phyloP scores from a whole-genome alignment of 108 stramenopile genomes.

The Skeletonema grethae region DNA sequence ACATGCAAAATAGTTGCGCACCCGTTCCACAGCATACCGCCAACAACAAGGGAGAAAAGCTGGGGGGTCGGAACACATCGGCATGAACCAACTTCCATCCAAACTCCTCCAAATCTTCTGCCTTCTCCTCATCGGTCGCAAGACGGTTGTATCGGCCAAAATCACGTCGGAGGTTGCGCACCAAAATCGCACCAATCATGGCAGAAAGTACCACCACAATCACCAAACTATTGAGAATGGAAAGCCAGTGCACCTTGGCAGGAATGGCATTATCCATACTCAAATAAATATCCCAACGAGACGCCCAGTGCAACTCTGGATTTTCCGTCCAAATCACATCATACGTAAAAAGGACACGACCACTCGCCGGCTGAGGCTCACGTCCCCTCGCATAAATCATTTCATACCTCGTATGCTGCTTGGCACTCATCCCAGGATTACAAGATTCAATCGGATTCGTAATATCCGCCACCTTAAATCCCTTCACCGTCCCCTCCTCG shows the following conservation, averaged over 20 bases:
- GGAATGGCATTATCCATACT: constrained; percentile 93
- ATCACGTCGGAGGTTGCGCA: constrained; percentile 90
- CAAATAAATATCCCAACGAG: constrained; percentile 98
- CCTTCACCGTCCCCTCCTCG: constrained; percentile 40
- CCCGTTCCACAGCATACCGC: constrained; percentile 92
- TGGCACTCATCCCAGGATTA: constrained; percentile 37
- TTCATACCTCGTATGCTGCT: constrained; percentile 74
- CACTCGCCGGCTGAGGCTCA: constrained; percentile 71
- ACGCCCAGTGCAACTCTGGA: constrained; percentile 88
- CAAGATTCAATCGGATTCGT: constrained; percentile 74
- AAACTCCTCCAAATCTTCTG: constrained; percentile 94
- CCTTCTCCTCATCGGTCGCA: constrained; percentile 94
- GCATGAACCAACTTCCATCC: constrained; percentile 99
- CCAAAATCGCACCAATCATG: constrained; percentile 95
- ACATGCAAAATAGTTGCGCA: constrained; percentile 88
- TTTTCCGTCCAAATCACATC: constrained; percentile 92
- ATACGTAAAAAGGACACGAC: constrained; percentile 93
- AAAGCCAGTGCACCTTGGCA: constrained; percentile 94
- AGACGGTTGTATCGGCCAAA: constrained; percentile 86
- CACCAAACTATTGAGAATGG: constrained; percentile 90
- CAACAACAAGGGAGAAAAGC: constrained; percentile 83
- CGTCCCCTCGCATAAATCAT: constrained; percentile 71
- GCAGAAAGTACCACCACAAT: constrained; percentile 93
- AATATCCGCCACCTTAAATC: constrained; percentile 63
- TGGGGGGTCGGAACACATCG: constrained; percentile 95